Evolutionary conservation across 306 rosid species (phyloP).

Genomic region (Adenanthera pavonina): DNA sequence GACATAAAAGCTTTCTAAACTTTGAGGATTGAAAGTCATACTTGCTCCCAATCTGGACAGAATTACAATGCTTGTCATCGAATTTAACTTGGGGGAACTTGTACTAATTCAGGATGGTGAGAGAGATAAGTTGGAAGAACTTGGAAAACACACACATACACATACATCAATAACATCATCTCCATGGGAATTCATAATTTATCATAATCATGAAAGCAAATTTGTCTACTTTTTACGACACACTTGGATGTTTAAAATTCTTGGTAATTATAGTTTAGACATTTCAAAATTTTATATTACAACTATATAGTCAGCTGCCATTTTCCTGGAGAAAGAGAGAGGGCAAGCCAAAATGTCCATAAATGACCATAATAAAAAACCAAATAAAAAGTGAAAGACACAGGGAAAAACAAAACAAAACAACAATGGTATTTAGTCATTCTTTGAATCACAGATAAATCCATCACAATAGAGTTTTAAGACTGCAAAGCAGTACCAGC

Average conservation of each 20-base stretch:
- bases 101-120: no score
- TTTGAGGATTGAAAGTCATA: not conserved
- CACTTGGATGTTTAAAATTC: not conserved
- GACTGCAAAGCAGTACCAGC: conserved; percentile 59
- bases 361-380: conserved; percentile 2
- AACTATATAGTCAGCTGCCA: conserved; percentile 2
- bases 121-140: not conserved
- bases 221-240: not conserved
- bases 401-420: not conserved
- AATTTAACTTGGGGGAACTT: not conserved
- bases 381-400: not conserved
- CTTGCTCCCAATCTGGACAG: not conserved
- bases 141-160: not conserved
- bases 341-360: not conserved
- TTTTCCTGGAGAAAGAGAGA: not conserved
- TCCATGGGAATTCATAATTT: not conserved
- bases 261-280: not conserved
- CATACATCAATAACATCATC: not conserved
- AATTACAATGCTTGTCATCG: conserved; percentile 7
- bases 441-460: conserved; percentile 17
- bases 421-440: conserved; percentile 17
- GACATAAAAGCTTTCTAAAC: not conserved
- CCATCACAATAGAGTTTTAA: conserved; percentile 3
- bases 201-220: not conserved
- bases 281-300: conserved; percentile 6